Evolutionary conservation across 2,329 filamentous ascomycete genomes (phyloP).

Genomic region (Phialemoniopsis sp.): DNA sequence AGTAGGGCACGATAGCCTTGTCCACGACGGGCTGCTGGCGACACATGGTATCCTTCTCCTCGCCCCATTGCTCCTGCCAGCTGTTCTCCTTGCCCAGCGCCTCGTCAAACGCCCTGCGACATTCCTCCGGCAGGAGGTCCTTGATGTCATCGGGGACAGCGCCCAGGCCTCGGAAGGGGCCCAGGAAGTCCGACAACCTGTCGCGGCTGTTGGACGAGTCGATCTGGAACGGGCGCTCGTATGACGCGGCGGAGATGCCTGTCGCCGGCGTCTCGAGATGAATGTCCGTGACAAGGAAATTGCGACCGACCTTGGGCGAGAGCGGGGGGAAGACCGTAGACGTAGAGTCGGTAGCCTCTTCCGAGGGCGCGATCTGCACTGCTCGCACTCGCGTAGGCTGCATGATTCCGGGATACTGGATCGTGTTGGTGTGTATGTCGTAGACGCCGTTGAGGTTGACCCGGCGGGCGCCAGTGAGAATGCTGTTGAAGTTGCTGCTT

Average conservation of each 20-base stretch:
- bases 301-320: slow-evolving; percentile 44
- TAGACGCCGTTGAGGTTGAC: slow-evolving; percentile 75
- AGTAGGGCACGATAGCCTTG: slow-evolving; percentile 60
- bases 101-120: slow-evolving; percentile 66
- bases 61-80: slow-evolving; percentile 74
- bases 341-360: slow-evolving; percentile 17
- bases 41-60: slow-evolving; percentile 56
- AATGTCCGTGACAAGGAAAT: slow-evolving; percentile 53
- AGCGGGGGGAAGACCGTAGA: slow-evolving; percentile 41
- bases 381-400: slow-evolving; percentile 85
- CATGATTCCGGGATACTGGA: slow-evolving; percentile 84
- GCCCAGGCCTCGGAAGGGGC: slow-evolving; percentile 57
- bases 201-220: slow-evolving; percentile 12
- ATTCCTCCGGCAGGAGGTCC: slow-evolving; percentile 64
- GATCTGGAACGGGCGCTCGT: slow-evolving; percentile 21
- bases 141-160: slow-evolving; percentile 62
- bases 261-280: slow-evolving; percentile 46
- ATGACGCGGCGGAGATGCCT: slow-evolving; percentile 40
- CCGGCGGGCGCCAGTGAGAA: slow-evolving; percentile 64
- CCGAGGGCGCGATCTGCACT: slow-evolving; percentile 59
- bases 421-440: slow-evolving; percentile 87
- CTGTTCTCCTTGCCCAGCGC: slow-evolving; percentile 59
- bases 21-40: slow-evolving; percentile 54
- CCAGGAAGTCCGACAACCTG: slow-evolving; percentile 35
- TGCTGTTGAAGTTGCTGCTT: slow-evolving; percentile 76